Base-by-base conservation (phyloP, 1,284 basidiomycete genomes). In the Mycena sp. region DNA sequence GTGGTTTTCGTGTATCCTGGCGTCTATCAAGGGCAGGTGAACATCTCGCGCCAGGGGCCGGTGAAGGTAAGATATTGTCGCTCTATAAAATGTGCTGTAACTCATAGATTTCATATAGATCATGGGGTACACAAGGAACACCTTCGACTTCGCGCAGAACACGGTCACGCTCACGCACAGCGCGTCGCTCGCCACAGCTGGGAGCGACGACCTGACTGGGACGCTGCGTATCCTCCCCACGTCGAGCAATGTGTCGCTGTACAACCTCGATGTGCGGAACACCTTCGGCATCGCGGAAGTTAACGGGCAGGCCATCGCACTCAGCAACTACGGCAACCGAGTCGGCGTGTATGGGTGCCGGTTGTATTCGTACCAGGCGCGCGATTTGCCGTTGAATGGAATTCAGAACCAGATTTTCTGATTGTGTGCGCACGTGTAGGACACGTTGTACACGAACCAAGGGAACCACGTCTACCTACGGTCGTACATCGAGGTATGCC, bases 1-100 rank as follows among this genome's bases (percentile, higher is more conserved):
- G 74, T 78, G 4, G 84, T 87, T 59, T 87, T 87, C 76, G 79
- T 87, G 35, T 86, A 78, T 67, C 79, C 85, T n/a, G 85, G 85
- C 9, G 83, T 80, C 2, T 87, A 87, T 71, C 76, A 72, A 12
- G 85, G 83, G 57, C 85, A 86, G 67, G 82, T 86, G 3, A 76
- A 80, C 58, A 83, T 87, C 58, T 81, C 80, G 23, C 81, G 85
- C 28, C 61, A 74, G 16, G 81, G 81, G 4, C 76, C 81, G 6
- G 72, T 82, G 28, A 82, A 75, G 1, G 82, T 82, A 61, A 54
- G 74, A 58, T 17, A 14, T 11, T 35, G 21, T 23, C 30, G 16
- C n/a, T 14, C 14, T 35, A 6, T 32, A 4, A 35, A 35, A 41
- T 17, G 29, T 32, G n/a, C 38, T 60, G 54, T 35, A 29, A 21